Evolutionary conservation across 371 early-diverging fungal species (phyloP), one percentile per base, ranked within the genome.

Genomic region (Coemansia sp.): DNA sequence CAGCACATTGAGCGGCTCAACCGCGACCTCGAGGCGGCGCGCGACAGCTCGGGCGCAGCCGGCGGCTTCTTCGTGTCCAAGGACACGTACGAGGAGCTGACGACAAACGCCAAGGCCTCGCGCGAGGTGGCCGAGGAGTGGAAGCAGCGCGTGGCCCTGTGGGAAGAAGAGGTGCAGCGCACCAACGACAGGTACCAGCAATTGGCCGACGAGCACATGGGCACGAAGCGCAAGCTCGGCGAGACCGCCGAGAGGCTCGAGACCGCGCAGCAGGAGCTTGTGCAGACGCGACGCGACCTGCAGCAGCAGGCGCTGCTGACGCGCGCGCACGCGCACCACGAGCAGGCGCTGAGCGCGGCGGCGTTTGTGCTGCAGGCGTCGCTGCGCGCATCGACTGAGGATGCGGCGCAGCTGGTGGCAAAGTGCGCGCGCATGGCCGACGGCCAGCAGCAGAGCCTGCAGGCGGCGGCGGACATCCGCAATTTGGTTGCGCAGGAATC

Each of bases 1-100:
- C 66, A 57, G 16, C 81, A 87, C 57, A 88, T 92, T 36, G 87
- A 89, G 52, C 72, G 83, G 43, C 80, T 92, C 5, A 82, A 85
- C 60, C 65, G 68, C 2, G 85, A 88, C 41, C 51, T 88, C 51
- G 53, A 72, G 20, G 77, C 83, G 1, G 62, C 84, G 5, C 77
- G 83, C 20, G 79, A 80, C 4, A 51, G 10, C 7, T 12, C 52
- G 20, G 52, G 52, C 7, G 11, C 52, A 9, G 74, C 68, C 36
- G 66, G 60, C 6, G 68, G 62, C 4, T 66, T 84, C 33, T 82
- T 56, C 20, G 41, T 82, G 6, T 40, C 82, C 0, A 35, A 39
- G 33, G 80, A 83, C 14, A 57, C 68, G 31, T 77, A 83, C 53
- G 61, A 62, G 11, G 64, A 76, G 57, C 51, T 84, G 31, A 55